Percentiles rank a stretch among this genome's conserved stretches.
phyloP scores from a whole-genome alignment of 202 grass and related monocot species.

The Musa balbisiana region DNA sequence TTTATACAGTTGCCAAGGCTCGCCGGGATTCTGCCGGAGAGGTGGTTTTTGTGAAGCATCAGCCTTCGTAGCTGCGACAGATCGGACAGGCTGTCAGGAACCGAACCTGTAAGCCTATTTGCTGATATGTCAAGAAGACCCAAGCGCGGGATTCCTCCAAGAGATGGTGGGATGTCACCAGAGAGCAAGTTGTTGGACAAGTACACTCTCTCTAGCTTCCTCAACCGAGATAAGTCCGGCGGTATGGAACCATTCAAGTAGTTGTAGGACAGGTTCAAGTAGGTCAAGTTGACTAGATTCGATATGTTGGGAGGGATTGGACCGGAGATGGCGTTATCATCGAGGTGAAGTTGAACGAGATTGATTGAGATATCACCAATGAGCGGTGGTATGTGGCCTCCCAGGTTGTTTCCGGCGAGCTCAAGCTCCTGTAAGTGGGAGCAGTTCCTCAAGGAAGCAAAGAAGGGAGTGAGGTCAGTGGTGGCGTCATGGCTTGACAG shows the following conservation, averaged over 20 bases:
- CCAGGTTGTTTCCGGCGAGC: conserved; percentile 56
- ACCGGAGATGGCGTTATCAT: conserved; percentile 72
- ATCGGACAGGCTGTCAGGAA: conserved; percentile 49
- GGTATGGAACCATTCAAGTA: conserved; percentile 71
- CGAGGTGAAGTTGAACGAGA: conserved; percentile 36
- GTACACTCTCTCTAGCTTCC: conserved; percentile 58
- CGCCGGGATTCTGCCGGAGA: conserved; percentile 51
- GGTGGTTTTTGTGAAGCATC: conserved; percentile 48
- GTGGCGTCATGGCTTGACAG: conserved; percentile 31
- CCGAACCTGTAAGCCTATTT: conserved; percentile 47
- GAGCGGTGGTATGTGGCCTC: conserved; percentile 39
- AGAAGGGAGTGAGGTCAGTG: conserved; percentile 57
- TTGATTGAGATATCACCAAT: conserved; percentile 38
- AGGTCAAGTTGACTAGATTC: conserved; percentile 69
- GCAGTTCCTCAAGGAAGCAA: conserved; percentile 60
- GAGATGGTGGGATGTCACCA: conserved; percentile 48
- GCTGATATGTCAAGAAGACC: conserved; percentile 65
- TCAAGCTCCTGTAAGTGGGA: conserved; percentile 55
- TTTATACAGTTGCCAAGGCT: conserved; percentile 52
- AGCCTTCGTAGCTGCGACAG: conserved; percentile 70
- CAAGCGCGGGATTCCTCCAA: conserved; percentile 45
- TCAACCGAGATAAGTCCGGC: conserved; percentile 36
- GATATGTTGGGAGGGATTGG: conserved; percentile 60
- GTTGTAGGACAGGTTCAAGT: conserved; percentile 82
- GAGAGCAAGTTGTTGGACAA: conserved; percentile 70